A percentile compares a stretch with the other conserved stretches of the same genome.
Conservation (phyloP, 768 basidiomycete genomes). For the Leccinum broughii region DNA sequence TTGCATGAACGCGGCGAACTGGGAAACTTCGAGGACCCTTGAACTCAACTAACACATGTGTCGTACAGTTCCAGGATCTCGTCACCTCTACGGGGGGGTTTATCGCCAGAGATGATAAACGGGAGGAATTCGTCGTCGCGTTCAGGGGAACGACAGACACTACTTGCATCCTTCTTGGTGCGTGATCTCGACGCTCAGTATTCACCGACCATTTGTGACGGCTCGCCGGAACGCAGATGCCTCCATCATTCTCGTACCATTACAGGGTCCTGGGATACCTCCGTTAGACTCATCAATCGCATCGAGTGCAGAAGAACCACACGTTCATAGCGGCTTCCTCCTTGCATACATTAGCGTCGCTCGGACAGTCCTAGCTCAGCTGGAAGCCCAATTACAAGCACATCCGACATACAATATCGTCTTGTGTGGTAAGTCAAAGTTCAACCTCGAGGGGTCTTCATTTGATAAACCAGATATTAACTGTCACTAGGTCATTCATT, state of each 20-base stretch:
- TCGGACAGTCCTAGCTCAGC: constrained; percentile 26
- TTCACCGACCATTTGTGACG: neutral
- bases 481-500: constrained; percentile 40
- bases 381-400: constrained; percentile 32
- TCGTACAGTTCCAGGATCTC: constrained; percentile 36
- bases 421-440: constrained; percentile 30
- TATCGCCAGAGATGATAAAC: constrained; percentile 43
- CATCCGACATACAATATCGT: constrained; percentile 37
- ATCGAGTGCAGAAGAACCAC: constrained; percentile 15
- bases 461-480: constrained; percentile 4
- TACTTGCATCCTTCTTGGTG: constrained; percentile 21
- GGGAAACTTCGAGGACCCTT: neutral
- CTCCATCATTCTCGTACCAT: constrained; percentile 19
- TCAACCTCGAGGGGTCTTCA: neutral
- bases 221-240: constrained; percentile 15
- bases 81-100: constrained; percentile 45
- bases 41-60: constrained; percentile 2
- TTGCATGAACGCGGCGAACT: neutral
- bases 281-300: constrained; percentile 1
- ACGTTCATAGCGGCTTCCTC: constrained; percentile 39
- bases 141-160: constrained; percentile 41
- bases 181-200: neutral
- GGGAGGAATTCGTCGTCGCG: constrained; percentile 42
- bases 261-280: constrained; percentile 30
- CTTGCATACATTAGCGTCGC: constrained; percentile 38